A percentile compares a stretch with the other conserved stretches of the same genome.
Evolutionary conservation across 1,284 basidiomycete species (phyloP).

Genomic region (Kwoniella shivajii): DNA sequence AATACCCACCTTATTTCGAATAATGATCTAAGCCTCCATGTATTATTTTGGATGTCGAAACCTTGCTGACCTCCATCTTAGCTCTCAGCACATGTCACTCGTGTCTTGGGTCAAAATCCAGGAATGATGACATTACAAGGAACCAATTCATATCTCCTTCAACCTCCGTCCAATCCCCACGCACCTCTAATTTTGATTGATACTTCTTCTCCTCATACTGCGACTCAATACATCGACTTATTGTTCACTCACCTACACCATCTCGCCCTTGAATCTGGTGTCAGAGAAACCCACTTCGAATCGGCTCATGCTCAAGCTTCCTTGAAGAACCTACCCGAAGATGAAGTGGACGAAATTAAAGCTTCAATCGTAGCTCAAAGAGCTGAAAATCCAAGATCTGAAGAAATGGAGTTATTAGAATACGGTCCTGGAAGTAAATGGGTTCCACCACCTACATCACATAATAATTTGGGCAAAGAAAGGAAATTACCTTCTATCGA

Average conservation of each 20-base stretch:
- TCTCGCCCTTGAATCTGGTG: slow-evolving; percentile 49
- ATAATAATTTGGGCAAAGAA: slow-evolving; percentile 10
- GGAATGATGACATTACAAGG: slow-evolving; percentile 90
- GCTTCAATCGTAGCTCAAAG: slow-evolving; percentile 20
- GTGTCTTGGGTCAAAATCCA: slow-evolving; percentile 71
- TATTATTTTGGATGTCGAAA: background rate
- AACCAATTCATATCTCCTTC: slow-evolving; percentile 90
- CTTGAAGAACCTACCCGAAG: slow-evolving; percentile 25
- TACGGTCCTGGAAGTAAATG: slow-evolving; percentile 33
- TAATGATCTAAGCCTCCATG: background rate
- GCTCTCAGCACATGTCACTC: slow-evolving; percentile 53
- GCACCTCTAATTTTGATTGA: slow-evolving; percentile 80
- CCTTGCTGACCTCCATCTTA: slow-evolving; percentile 15
- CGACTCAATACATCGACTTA: slow-evolving; percentile 48
- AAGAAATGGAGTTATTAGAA: slow-evolving; percentile 25
- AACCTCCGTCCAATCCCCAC: slow-evolving; percentile 58
- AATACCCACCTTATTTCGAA: background rate
- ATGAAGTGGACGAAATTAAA: slow-evolving; percentile 25
- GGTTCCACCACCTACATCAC: slow-evolving; percentile 4
- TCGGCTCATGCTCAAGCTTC: slow-evolving; percentile 17
- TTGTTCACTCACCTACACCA: slow-evolving; percentile 39
- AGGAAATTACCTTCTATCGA: slow-evolving; percentile 58
- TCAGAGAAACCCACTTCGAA: slow-evolving; percentile 42
- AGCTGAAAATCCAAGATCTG: slow-evolving; percentile 21
- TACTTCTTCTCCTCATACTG: slow-evolving; percentile 74